These are phyloP conservation scores for Pinus tabuliformis DNA, from an alignment of 75 land plant genomes.

Conservation along the genomic window DNA sequence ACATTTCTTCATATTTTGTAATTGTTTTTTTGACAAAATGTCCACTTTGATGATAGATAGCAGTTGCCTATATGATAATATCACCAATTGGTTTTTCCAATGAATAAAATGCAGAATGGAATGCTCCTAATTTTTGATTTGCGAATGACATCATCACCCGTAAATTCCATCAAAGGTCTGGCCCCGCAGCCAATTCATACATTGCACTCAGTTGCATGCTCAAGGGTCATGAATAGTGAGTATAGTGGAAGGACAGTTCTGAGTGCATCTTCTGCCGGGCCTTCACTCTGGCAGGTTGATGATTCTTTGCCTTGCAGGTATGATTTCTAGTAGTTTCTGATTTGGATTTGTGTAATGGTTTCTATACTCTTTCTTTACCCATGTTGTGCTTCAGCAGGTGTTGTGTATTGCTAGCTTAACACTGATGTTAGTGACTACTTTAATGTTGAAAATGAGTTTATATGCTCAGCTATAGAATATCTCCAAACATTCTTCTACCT, in stretches of 20 bases:
- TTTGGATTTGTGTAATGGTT: background rate
- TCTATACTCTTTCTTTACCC: background rate
- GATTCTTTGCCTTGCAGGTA: constrained; percentile 26
- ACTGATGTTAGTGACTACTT: background rate
- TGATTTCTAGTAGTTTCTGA: background rate
- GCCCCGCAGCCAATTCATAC: constrained; percentile 66
- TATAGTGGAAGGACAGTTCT: constrained; percentile 31
- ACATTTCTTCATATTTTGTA: background rate
- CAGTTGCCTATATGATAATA: background rate
- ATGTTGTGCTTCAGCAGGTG: background rate
- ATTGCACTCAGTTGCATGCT: constrained; percentile 40
- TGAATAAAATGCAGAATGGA: constrained; percentile 67
- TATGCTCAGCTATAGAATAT: background rate
- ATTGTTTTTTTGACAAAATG: background rate
- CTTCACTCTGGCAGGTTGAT: constrained; percentile 53
- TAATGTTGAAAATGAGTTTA: background rate
- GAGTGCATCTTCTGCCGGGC: constrained; percentile 68
- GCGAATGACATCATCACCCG: constrained; percentile 60
- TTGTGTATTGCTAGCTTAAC: background rate
- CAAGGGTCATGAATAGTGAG: constrained; percentile 7
- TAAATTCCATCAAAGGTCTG: constrained; percentile 38
- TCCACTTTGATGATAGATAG: too few species aligned
- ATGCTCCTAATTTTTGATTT: constrained; percentile 69
- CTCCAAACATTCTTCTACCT: background rate
- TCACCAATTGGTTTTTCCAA: background rate